Conservation (phyloP, 1,284 basidiomycete species). For the Melampsora americana region DNA sequence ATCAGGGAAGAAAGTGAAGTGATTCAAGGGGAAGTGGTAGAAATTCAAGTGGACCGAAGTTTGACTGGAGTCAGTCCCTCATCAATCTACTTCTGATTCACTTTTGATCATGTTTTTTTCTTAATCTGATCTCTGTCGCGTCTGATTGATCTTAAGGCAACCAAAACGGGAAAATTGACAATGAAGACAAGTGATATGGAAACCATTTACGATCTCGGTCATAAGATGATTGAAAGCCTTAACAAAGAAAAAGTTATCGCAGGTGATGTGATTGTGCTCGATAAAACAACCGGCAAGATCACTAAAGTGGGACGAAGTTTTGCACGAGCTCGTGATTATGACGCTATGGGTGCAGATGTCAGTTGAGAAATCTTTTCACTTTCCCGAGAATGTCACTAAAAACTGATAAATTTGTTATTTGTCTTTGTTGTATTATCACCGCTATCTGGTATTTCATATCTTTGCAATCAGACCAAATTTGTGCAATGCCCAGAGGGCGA, state of each 20-base stretch:
- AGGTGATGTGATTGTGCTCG: slow-evolving; percentile 92
- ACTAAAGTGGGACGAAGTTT: slow-evolving; percentile 94
- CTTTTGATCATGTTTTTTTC: background rate
- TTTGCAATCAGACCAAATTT: slow-evolving; percentile 74
- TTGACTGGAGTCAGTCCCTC: slow-evolving; percentile 65
- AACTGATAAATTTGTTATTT: background rate
- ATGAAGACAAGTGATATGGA: slow-evolving; percentile 99
- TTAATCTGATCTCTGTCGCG: background rate
- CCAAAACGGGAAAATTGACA: slow-evolving; percentile 94
- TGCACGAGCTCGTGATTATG: slow-evolving; percentile 92
- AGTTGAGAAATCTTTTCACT: slow-evolving; percentile 54
- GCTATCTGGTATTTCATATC: background rate
- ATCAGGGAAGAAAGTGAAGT: slow-evolving; percentile 98
- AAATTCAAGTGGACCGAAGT: slow-evolving; percentile 96
- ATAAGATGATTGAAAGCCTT: slow-evolving; percentile 97
- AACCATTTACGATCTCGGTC: slow-evolving; percentile 96
- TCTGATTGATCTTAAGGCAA: slow-evolving; percentile 64
- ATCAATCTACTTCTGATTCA: background rate
- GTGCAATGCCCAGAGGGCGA: slow-evolving; percentile 97
- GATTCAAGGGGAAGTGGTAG: slow-evolving; percentile 96
- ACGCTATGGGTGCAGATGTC: slow-evolving; percentile 97
- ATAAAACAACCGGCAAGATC: slow-evolving; percentile 94
- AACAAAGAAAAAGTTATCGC: slow-evolving; percentile 96
- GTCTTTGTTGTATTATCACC: no score
- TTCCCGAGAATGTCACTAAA: background rate